These are phyloP conservation scores for Leccinum broughii DNA, from an alignment of 768 basidiomycete genomes.

Conservation along the genomic window DNA sequence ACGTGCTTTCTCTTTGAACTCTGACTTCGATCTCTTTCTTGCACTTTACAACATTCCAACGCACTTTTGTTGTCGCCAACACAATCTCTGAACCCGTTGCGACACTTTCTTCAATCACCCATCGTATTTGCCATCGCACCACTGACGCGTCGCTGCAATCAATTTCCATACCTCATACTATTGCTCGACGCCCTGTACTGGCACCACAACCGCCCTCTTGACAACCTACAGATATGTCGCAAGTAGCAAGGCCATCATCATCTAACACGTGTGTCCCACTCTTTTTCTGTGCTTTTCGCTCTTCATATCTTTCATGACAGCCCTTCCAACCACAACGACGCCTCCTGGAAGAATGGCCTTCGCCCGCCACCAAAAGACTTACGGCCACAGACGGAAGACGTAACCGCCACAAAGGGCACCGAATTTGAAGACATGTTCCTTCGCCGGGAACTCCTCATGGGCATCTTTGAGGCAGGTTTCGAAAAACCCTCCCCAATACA, in stretches of 20 bases:
- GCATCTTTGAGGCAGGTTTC: conserved; percentile 98
- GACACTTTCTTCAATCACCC: conserved; percentile 14
- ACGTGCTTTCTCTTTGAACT: conserved; percentile 28
- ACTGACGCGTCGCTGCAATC: conserved; percentile 26
- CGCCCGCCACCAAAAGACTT: conserved; percentile 86
- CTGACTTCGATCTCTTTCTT: conserved; percentile 31
- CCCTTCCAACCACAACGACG: conserved; percentile 31
- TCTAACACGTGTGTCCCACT: conserved; percentile 28
- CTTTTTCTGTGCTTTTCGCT: conserved; percentile 3
- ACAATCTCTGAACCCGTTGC: conserved; percentile 11
- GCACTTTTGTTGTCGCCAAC: conserved; percentile 16
- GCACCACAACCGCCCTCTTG: conserved; percentile 9
- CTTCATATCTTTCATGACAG: conserved; percentile 17
- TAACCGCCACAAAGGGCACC: conserved; percentile 87
- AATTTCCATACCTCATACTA: conserved; percentile 16
- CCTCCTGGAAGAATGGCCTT: conserved; percentile 74
- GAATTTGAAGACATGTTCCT: conserved; percentile 96
- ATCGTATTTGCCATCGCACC: conserved; percentile 18
- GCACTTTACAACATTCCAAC: conserved; percentile 13
- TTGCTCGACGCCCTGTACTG: conserved; percentile 16
- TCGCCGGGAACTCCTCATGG: conserved; percentile 96
- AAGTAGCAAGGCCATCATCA: conserved; percentile 34
- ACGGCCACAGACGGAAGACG: conserved; percentile 97
- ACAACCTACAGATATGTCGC: conserved; percentile 29
- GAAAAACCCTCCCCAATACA: conserved; percentile 97